phyloP scores from a whole-genome alignment of 179 eudicot genomes.

The Sideroxylon spinosum region DNA sequence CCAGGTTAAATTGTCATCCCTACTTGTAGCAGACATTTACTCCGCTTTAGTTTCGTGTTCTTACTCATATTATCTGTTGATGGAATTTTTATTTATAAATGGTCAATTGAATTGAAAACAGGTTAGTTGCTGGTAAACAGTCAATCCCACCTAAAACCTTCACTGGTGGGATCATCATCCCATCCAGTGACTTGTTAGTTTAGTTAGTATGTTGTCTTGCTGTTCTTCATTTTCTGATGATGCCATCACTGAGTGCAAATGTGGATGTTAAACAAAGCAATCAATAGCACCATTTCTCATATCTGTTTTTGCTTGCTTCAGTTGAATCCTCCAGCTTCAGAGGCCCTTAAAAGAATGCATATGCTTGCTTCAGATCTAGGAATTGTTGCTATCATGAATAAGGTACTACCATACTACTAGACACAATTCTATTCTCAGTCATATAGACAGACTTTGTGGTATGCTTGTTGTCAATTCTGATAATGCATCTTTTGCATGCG shows the following conservation, averaged over 20 bases:
- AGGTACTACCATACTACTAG: conserved; percentile 41
- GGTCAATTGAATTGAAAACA: not conserved
- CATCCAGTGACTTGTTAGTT: not conserved
- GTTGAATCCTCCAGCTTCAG: conserved; percentile 83
- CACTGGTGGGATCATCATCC: not conserved
- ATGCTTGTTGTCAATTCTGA: conserved; percentile 20
- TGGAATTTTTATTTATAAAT: not conserved
- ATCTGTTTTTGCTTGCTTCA: conserved; percentile 18
- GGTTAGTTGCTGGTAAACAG: not conserved
- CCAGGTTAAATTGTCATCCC: too few relatives aligned
- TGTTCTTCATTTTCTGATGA: not conserved
- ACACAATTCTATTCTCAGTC: not conserved
- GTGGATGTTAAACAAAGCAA: not conserved
- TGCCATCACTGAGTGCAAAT: not conserved
- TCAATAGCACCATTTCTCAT: not conserved
- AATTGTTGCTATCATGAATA: conserved; percentile 88
- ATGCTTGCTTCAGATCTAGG: conserved; percentile 96
- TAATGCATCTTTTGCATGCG: conserved; percentile 15
- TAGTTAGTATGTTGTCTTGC: not conserved
- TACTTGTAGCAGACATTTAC: too few relatives aligned
- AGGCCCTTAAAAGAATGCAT: conserved; percentile 83
- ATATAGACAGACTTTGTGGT: not conserved
- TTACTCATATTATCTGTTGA: not conserved
- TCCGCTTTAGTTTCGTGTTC: not conserved
- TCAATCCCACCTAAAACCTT: not conserved